Evolutionary conservation across 148 eudicot species (phyloP), one percentile per base, ranked within the genome.

Genomic region (Polygonum maritimum): DNA sequence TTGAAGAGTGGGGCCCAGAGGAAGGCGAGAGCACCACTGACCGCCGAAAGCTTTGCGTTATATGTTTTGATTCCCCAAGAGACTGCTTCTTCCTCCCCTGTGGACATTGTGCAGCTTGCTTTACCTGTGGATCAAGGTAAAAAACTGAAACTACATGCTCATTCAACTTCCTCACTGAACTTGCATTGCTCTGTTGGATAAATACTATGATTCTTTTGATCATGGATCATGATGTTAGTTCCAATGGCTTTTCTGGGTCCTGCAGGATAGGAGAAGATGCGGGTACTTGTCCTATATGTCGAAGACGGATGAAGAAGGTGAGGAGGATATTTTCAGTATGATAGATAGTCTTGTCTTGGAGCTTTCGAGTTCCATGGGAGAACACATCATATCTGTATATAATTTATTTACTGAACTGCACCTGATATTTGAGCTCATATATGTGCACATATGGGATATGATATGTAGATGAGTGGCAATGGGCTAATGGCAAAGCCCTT

Each of bases 191-290:
- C 33, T 22, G 1, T 63, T 63, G 39, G 69, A 62, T 35, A 5
- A 40, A 44, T 44, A 44, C 8, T 44, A 44, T 44, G 47, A 44
- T 6, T 44, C 47, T 44, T 44, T 22, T 22, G 69, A 63, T 16
- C 44, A 14, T 35, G 44, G 69, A 63, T 16, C 44, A 14, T 35
- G 44, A 21, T 41, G 33, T 44, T 41, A 45, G 31, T 41, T 41
- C 33, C 26, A 0, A 9, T 72, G 15, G 54, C 36, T 45, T 72
- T 21, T 62, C 33, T 62, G 12, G 41, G 19, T 60, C 48, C 40
- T 81, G 78, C 92, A 93, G 93, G 85, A 86, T 91, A 49, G 86
- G 82, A n/a, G 91, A 91, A 81, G 88, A 85, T 82, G 87, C 86
- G 8, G 88, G 91, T 31, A 86, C 71, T 71, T 91, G 96, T 77